Evolutionary conservation across 805 yeast genomes (phyloP), one percentile per base, ranked within the genome.

Genomic region (Yamadazyma scolyti): DNA sequence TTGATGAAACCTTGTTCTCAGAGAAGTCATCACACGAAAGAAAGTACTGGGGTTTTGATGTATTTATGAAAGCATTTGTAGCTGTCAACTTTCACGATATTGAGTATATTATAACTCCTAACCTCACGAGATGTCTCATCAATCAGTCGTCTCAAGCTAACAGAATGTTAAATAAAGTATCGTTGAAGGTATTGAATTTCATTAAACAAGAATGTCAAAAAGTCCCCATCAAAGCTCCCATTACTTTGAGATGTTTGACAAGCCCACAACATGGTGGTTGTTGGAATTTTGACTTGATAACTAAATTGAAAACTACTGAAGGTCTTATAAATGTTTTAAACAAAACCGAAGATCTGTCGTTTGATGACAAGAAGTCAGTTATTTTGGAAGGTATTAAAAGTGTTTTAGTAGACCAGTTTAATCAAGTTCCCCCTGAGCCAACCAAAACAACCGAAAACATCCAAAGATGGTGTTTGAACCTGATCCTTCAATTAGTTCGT

Each of bases 11-110:
- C 4, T 75, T 84, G 37, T 89, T 90, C 44, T 66, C 84, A 4
- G 77, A 75, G 21, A 76, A 79, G 42, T 69, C 96, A 0, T 87
- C 96, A 1, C 75, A 80, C 19, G 97, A 89, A 54, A 68, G 96
- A 35, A 90, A 89, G 53, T 84, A 71, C 54, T 75, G 86, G 73
- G 97, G 96, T 0, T 77, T 89, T 46, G 83, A 83, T 44, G 71
- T 88, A 8, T 77, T 89, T 39, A 66, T 59, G 24, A 61, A 68
- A 30, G 67, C 77, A 33, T 50, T 79, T 24, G 33, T 30, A 2
- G 24, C 34, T 2, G 39, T 59, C 4, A 31, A 45, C 3, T 37
- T 36, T 2, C 15, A 43, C 4, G 44, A 47, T 9, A 41, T 62
- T 9, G 34, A 37, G 8, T 16, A 43, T 30, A 34, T 80, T 2